Conservation (phyloP, 73 alveolate species). For the Paramecium pentaurelia region DNA sequence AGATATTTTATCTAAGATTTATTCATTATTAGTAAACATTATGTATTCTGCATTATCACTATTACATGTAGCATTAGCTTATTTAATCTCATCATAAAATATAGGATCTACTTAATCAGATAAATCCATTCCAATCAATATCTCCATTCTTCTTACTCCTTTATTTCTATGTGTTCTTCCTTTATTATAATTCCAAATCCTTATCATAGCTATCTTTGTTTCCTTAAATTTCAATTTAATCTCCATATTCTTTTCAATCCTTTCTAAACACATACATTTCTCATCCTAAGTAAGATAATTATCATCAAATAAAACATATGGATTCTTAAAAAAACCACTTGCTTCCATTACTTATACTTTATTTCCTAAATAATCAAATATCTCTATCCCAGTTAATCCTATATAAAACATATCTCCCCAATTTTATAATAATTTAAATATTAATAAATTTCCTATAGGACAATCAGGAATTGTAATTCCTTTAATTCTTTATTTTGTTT, state of each 20-base stretch:
- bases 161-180: constrained; percentile 77
- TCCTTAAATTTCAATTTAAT: not conserved
- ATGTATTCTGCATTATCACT: constrained; percentile 70
- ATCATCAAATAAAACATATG: constrained; percentile 73
- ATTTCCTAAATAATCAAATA: constrained; percentile 70
- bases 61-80: constrained; percentile 74
- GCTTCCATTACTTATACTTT: not conserved
- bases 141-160: constrained; percentile 74
- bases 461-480: constrained; percentile 65
- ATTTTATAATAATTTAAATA: constrained; percentile 58
- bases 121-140: constrained; percentile 58
- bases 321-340: constrained; percentile 60
- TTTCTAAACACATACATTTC: constrained; percentile 74
- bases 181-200: constrained; percentile 89
- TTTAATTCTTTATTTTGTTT: not conserved
- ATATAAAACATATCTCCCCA: constrained; percentile 79
- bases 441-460: constrained; percentile 63
- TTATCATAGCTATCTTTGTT: constrained; percentile 69
- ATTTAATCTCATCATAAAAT: constrained; percentile 73
- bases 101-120: constrained; percentile 23
- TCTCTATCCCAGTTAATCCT: constrained; percentile 76
- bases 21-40: constrained; percentile 72
- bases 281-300: constrained; percentile 66
- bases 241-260: not conserved
- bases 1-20: constrained; percentile 68